Base-by-base conservation (phyloP, 176 grass and related monocot species). In the Ensete ventricosum region DNA sequence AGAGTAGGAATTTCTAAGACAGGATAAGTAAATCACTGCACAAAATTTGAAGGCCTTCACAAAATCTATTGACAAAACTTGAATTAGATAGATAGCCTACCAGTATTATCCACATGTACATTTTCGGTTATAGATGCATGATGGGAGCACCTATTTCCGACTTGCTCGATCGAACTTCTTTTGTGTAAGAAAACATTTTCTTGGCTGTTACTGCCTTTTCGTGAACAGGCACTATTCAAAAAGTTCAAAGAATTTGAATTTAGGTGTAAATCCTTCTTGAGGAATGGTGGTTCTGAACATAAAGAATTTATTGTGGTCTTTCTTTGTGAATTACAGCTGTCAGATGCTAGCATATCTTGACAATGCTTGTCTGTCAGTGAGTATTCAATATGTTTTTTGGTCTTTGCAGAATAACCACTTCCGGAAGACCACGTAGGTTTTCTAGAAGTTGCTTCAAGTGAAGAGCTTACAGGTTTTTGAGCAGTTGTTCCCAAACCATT, bases 31-130 rank as follows among this genome's bases (percentile, higher is more conserved):
- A 74, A 14, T 76, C 78, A 71, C 51, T n/a, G 55, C 66, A 66
- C 10, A 50, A 68, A 22, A 34, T 54, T 79, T 92, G 83, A 55
- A 52, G 23, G 81, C 62, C 86, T 43, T 59, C 54, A 73, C 53
- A 49, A 70, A 50, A 70, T 70, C 34, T 70, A 0, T 51, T 1
- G 5, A 70, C 67, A 69, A n/a, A 29, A 43, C 34, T 43, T 43
- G 34, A 43, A 4, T 6, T 16, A 50, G 29, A 53, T 68, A 73
- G 74, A 72, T 69, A 79, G 14, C 14, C 72, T 54, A 64, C 72
- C 69, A 60, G 55, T 79, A 73, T 17, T 64, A 75, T 82, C 73
- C 52, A 23, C 23, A 59, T 11, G 52, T 27, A 49, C 68, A 67
- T 20, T 27, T 26, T 78, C 69, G 67, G 11, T 64, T 57, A 43